These are phyloP conservation scores for Phytophthora cryptogea DNA, from an alignment of 352 stramenopile species.

Conservation along the genomic window DNA sequence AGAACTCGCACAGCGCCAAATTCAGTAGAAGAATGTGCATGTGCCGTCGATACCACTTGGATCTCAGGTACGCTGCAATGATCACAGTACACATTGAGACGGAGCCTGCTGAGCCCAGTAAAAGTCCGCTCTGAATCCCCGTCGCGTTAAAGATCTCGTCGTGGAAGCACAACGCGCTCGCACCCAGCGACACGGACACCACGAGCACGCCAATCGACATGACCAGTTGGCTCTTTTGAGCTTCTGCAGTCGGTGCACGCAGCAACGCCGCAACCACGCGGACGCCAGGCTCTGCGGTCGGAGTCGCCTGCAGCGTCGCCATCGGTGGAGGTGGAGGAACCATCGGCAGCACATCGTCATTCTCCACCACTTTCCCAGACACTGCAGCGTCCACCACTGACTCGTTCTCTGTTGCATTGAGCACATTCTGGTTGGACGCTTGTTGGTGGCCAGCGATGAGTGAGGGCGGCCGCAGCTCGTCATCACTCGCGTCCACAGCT, in stretches of 20 bases:
- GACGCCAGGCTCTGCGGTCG: slow-evolving; percentile 20
- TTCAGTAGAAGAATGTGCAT: slow-evolving; percentile 79
- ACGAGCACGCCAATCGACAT: slow-evolving; percentile 44
- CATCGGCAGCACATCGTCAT: slow-evolving; percentile 1
- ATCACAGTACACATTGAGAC: slow-evolving; percentile 65
- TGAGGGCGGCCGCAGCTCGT: slow-evolving; percentile 25
- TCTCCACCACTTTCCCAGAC: not conserved
- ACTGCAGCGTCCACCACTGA: not conserved
- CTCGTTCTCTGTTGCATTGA: not conserved
- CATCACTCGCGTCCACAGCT: slow-evolving; percentile 20
- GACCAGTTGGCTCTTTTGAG: slow-evolving; percentile 43
- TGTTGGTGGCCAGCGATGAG: slow-evolving; percentile 8
- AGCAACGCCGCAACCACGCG: slow-evolving; percentile 26
- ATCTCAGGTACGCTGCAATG: slow-evolving; percentile 49
- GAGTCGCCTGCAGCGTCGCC: slow-evolving; percentile 5
- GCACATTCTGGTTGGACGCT: not conserved
- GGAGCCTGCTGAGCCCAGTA: slow-evolving; percentile 63
- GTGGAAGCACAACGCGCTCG: slow-evolving; percentile 49
- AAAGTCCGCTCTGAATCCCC: slow-evolving; percentile 60
- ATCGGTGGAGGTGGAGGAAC: slow-evolving; percentile 8
- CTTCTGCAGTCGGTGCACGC: slow-evolving; percentile 20
- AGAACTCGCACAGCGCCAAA: slow-evolving; percentile 61
- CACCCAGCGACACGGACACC: slow-evolving; percentile 50
- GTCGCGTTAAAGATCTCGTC: slow-evolving; percentile 47
- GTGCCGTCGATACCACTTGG: slow-evolving; percentile 65